Conservation (phyloP, 1,139 yeast genomes). For the Schwanniomyces etchellsii region DNA sequence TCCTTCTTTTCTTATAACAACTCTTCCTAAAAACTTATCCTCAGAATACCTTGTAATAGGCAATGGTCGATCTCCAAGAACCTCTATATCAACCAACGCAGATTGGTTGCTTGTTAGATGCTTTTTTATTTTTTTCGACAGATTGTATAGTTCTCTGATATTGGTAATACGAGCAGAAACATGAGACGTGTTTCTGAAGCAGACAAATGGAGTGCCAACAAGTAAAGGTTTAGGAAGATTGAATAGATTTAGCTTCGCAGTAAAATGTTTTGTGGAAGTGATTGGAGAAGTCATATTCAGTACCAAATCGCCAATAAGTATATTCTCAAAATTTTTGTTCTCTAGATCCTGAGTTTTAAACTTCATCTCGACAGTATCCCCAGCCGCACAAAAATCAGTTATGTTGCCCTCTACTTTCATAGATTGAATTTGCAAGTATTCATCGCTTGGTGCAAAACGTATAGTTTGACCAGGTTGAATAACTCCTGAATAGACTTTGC, state of each 20-base stretch:
- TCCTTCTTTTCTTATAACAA: constrained; percentile 84
- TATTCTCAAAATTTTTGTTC: constrained; percentile 46
- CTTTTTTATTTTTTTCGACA: constrained; percentile 48
- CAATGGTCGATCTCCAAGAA: constrained; percentile 47
- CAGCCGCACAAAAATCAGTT: constrained; percentile 51
- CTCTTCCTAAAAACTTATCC: constrained; percentile 66
- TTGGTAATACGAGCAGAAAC: constrained; percentile 66
- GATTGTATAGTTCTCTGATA: constrained; percentile 42
- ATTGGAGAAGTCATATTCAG: constrained; percentile 46
- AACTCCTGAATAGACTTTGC: constrained; percentile 71
- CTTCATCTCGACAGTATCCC: constrained; percentile 62
- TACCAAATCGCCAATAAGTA: constrained; percentile 65
- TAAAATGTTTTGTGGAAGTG: constrained; percentile 45
- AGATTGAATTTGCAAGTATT: constrained; percentile 27
- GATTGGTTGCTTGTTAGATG: constrained; percentile 71
- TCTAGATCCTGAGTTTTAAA: constrained; percentile 41
- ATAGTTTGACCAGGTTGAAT: constrained; percentile 76
- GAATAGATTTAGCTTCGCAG: constrained; percentile 58
- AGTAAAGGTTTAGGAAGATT: constrained; percentile 69
- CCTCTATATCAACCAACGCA: constrained; percentile 66
- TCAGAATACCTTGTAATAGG: constrained; percentile 60
- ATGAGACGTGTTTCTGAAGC: constrained; percentile 77
- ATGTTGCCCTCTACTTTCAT: constrained; percentile 20
- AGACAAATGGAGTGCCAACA: constrained; percentile 75
- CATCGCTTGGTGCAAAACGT: constrained; percentile 49